Evolutionary conservation across 345 rosid genomes (phyloP).

Genomic region (Nephelium lappaceum): DNA sequence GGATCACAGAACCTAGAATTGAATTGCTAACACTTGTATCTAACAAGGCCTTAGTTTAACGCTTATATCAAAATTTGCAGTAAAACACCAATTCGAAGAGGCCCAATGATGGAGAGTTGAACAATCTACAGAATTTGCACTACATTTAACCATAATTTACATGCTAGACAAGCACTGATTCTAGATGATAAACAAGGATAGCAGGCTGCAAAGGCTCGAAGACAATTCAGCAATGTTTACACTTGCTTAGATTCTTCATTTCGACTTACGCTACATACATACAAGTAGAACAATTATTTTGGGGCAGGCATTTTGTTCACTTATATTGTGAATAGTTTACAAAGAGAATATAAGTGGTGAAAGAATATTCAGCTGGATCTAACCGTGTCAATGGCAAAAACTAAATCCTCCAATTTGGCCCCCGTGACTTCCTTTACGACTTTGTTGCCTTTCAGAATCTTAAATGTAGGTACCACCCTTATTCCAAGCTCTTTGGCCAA

Average conservation of each 20-base stretch:
- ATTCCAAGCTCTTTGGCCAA: slow-evolving; percentile 94
- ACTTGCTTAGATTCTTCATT: neutral
- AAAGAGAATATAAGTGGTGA: slow-evolving; percentile 10
- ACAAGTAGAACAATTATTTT: slow-evolving; percentile 18
- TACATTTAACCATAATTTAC: neutral
- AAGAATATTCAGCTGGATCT: slow-evolving; percentile 56
- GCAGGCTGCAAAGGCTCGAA: neutral
- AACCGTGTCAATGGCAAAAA: slow-evolving; percentile 66
- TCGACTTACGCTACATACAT: slow-evolving; percentile 2
- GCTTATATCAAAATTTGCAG: no score
- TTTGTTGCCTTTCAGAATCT: slow-evolving; percentile 71
- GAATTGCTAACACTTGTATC: no score
- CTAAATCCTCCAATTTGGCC: slow-evolving; percentile 78
- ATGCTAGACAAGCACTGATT: neutral
- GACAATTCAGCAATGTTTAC: neutral
- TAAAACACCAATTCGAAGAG: no score
- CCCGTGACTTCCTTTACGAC: slow-evolving; percentile 80
- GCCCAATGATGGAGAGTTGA: no score
- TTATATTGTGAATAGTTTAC: slow-evolving; percentile 18
- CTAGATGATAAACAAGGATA: neutral
- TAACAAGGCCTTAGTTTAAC: no score
- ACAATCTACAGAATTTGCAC: no score
- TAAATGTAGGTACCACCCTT: slow-evolving; percentile 86
- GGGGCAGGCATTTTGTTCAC: neutral
- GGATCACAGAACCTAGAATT: no score